These are phyloP conservation scores for Sodiomyces alkalinus DNA, from an alignment of 2,329 filamentous ascomycete species.

Conservation along the genomic window DNA sequence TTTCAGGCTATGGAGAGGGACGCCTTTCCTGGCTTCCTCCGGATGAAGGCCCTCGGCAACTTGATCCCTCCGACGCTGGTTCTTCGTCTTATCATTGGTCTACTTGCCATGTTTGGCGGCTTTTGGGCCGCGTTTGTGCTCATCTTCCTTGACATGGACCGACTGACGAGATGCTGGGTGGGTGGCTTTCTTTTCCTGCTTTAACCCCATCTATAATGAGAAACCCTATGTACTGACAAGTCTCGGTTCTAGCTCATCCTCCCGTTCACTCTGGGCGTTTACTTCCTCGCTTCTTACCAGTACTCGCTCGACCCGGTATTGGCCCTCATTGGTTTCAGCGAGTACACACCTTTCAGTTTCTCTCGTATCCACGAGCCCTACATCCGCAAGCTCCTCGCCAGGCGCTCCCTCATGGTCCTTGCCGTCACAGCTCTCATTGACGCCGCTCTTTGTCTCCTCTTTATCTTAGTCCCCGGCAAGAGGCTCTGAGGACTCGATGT, in stretches of 20 bases:
- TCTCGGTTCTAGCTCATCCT: slow-evolving; percentile 47
- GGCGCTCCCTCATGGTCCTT: slow-evolving; percentile 70
- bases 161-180: slow-evolving; percentile 72
- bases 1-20: slow-evolving; percentile 99
- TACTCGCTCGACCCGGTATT: slow-evolving; percentile 90
- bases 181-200: slow-evolving; percentile 16
- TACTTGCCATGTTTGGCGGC: slow-evolving; percentile 75
- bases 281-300: slow-evolving; percentile 80
- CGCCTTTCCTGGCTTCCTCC: slow-evolving; percentile 92
- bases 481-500: slow-evolving; percentile 40
- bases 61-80: slow-evolving; percentile 84
- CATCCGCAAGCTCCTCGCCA: slow-evolving; percentile 70
- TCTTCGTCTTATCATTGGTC: slow-evolving; percentile 68
- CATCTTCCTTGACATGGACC: slow-evolving; percentile 72
- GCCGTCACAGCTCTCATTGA: slow-evolving; percentile 62
- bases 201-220: slow-evolving; percentile 4
- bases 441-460: slow-evolving; percentile 71
- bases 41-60: slow-evolving; percentile 91
- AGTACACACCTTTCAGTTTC: slow-evolving; percentile 93
- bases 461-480: slow-evolving; percentile 89
- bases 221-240: too few relatives aligned
- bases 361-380: slow-evolving; percentile 80
- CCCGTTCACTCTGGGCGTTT: slow-evolving; percentile 83
- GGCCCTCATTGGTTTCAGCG: slow-evolving; percentile 77
- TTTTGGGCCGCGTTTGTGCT: slow-evolving; percentile 92